Percentiles rank a stretch among this genome's conserved stretches.
These are phyloP conservation scores for Fusarium decemcellulare DNA, from an alignment of 2,329 filamentous ascomycete species.

Conservation along the genomic window DNA sequence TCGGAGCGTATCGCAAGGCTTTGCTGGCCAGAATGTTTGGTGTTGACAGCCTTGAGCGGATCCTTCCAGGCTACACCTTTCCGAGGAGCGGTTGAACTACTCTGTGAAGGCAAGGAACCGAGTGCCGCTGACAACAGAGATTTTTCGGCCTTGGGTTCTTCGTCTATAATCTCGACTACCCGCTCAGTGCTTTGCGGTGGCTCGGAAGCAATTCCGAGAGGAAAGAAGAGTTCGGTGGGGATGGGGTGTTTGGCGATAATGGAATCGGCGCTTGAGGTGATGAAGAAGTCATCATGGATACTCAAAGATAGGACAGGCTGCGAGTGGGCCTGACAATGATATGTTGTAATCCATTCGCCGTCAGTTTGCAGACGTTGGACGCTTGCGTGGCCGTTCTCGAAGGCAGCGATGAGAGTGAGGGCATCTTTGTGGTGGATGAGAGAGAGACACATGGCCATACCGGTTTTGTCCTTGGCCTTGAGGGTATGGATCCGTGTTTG, in stretches of 20 bases:
- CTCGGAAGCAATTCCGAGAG: conserved; percentile 12
- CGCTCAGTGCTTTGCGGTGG: conserved; percentile 29
- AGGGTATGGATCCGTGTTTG: conserved; percentile 77
- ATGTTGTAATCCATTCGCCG: conserved; percentile 66
- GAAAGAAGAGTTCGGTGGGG: conserved; percentile 50
- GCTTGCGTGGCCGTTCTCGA: conserved; percentile 85
- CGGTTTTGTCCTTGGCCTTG: conserved; percentile 66
- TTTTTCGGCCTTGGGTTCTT: conserved; percentile 6
- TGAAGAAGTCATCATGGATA: conserved; percentile 70
- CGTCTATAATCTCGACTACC: conserved; percentile 46
- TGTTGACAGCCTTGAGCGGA: conserved; percentile 76
- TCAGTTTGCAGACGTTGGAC: conserved; percentile 68
- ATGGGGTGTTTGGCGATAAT: conserved; percentile 83
- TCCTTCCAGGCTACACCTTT: conserved; percentile 54
- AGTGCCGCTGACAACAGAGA: conserved; percentile 47
- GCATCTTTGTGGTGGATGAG: conserved; percentile 66
- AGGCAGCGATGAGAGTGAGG: conserved; percentile 80
- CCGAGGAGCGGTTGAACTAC: conserved; percentile 15
- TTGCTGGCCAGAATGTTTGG: conserved; percentile 93
- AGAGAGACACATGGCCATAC: conserved; percentile 91
- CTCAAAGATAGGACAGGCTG: conserved; percentile 87
- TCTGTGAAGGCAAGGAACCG: conserved; percentile 10
- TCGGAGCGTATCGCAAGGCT: conserved; percentile 83
- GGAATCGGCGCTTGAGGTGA: conserved; percentile 88
- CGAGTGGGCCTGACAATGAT: conserved; percentile 77